phyloP scores from a whole-genome alignment of 75 land plant species.

The Pinus taeda region DNA sequence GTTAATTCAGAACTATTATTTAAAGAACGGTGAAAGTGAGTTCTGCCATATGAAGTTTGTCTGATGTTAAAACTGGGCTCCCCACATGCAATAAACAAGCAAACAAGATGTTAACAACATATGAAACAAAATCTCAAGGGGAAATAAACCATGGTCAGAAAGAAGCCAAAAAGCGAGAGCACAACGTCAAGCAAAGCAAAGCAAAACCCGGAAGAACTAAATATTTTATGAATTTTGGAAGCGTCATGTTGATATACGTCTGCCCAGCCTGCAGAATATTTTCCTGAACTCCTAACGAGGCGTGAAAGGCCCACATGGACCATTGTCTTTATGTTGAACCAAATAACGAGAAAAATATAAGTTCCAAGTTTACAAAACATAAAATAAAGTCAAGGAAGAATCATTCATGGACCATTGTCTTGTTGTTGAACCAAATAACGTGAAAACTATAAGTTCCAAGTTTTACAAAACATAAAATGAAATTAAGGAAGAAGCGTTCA shows the following conservation, averaged over 20 bases:
- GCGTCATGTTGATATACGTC: conserved; percentile 48
- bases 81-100: neutral
- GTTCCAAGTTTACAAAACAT: too few species aligned
- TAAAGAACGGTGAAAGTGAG: neutral
- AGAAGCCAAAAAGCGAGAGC: neutral
- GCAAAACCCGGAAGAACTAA: conserved; percentile 25
- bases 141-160: neutral
- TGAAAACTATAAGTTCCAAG: too few species aligned
- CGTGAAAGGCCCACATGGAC: conserved; percentile 88
- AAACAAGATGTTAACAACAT: neutral
- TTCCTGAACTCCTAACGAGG: conserved; percentile 54
- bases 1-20: neutral
- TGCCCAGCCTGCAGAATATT: conserved; percentile 47
- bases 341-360: too few species aligned
- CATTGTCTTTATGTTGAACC: conserved; percentile 41
- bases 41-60: too few species aligned
- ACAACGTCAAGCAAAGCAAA: neutral
- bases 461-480: too few species aligned
- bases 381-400: too few species aligned
- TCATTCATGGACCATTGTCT: too few species aligned
- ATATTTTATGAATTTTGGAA: conserved; percentile 19
- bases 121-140: neutral
- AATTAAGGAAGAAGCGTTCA: too few species aligned
- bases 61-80: neutral
- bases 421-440: too few species aligned